Conservation (phyloP, 1,284 basidiomycete species). For the Marasmius fiardii region DNA sequence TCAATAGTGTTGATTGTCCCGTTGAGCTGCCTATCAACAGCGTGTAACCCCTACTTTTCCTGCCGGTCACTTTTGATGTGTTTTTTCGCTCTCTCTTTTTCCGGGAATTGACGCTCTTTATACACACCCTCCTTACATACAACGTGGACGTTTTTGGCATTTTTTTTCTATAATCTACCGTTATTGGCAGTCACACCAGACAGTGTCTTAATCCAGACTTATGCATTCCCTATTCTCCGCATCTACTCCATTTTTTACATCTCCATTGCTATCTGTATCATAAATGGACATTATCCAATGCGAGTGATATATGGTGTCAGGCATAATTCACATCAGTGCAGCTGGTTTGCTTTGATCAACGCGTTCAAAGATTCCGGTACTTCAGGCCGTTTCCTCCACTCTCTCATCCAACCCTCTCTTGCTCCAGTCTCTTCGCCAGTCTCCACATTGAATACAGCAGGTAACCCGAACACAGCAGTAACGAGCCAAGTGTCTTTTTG, state of each 20-base stretch:
- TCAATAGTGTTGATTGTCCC: constrained; percentile 70
- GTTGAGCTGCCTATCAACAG: constrained; percentile 63
- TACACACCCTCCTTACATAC: not conserved
- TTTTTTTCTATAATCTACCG: not conserved
- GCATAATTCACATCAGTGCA: too few relatives aligned
- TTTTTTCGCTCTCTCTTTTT: not conserved
- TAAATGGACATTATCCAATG: not conserved
- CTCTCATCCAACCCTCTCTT: constrained; percentile 42
- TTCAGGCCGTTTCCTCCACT: constrained; percentile 50
- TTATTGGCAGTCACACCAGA: not conserved
- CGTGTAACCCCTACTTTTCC: constrained; percentile 28
- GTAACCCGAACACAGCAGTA: constrained; percentile 69
- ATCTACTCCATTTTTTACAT: not conserved
- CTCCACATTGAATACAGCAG: constrained; percentile 29
- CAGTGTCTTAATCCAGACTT: not conserved
- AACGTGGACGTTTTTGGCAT: not conserved
- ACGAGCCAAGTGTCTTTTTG: constrained; percentile 53
- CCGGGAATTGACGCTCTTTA: not conserved
- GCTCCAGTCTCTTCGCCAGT: constrained; percentile 34
- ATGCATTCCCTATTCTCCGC: not conserved
- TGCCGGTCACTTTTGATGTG: not conserved
- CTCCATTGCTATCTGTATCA: not conserved
- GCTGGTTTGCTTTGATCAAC: not conserved
- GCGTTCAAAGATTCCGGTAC: constrained; percentile 30
- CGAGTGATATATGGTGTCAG: too few relatives aligned